Evolutionary conservation across 164 flowering plant genomes (phyloP).

Genomic region (Cinnamomum chago): DNA sequence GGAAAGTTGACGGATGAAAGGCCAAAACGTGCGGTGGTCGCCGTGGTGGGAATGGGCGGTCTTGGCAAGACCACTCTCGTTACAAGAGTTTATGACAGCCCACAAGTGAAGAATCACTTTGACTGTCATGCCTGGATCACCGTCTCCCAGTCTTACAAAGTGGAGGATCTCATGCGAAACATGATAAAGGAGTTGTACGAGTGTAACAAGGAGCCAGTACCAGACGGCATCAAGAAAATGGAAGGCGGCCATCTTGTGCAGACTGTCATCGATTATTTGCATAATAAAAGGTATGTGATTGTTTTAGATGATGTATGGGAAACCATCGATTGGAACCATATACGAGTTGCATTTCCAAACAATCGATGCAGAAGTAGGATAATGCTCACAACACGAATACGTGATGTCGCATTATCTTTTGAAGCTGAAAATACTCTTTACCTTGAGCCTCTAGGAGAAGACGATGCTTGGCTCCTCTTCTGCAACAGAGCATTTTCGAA

Average conservation of each 20-base stretch:
- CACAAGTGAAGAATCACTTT: not conserved
- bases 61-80: conserved; percentile 21
- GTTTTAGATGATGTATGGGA: conserved; percentile 44
- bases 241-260: not conserved
- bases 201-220: not conserved
- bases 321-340: conserved; percentile 17
- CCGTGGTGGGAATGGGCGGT: conserved; percentile 19
- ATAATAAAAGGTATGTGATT: conserved; percentile 14
- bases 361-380: conserved; percentile 23
- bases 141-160: conserved; percentile 6
- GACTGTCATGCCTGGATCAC: conserved; percentile 18
- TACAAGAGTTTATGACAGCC: conserved; percentile 10
- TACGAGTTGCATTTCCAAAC: conserved; percentile 25
- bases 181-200: conserved; percentile 2
- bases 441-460: not conserved
- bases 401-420: not conserved
- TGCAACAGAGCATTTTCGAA: conserved; percentile 37
- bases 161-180: not conserved
- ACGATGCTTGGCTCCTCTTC: conserved; percentile 36
- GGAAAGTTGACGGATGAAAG: conserved; percentile 20
- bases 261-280: not conserved
- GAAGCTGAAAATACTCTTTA: not conserved
- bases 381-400: conserved; percentile 29
- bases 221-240: not conserved
- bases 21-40: not conserved